Evolutionary conservation across 2,329 filamentous ascomycete species (phyloP), one percentile per base, ranked within the genome.

Genomic region (Colletotrichum karsti): DNA sequence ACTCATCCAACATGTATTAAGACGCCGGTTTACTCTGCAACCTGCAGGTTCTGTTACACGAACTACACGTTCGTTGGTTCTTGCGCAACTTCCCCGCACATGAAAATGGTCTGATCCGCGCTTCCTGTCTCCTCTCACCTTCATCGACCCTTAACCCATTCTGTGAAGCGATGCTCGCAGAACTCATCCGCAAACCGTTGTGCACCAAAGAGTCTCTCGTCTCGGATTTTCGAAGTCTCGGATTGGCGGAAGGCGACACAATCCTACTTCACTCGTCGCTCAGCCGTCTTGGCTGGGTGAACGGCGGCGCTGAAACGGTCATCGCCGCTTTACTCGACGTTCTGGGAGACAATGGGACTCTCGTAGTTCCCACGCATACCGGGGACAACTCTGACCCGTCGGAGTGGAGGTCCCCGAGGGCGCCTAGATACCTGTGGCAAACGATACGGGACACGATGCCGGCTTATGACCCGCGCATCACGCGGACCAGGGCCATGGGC

Each of bases 311-410:
- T 10, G 68, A 68, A 53, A 53, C 68, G 12, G 55, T 70, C 22
- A 50, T 70, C n/a, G 56, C 37, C 15, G 56, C 67, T 12, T 39
- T 69, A 2, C 44, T 68, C 13, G 42, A 57, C 10, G 54, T 64
- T n/a, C 33, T 69, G n/a, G 54, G 60, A 8, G 57, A 53, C 18
- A 20, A 15, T 1, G 71, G 70, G 7, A 72, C 71, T 7, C 56
- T 72, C 15, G 68, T 70, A 10, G 71, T 68, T 4, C 71, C 71
- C 5, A 69, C 70, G 4, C 58, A 69, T 18, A 72, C 71, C 2
- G 50, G 56, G 5, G 63, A 71, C 7, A 71, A 70, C 44, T 72
- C 71, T 2, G 68, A 53, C 3, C 50, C 50, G 0, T 28, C 50
- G 1, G 53, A 58, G n/a, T 72, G 71, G 71, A 28, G 46, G 5